phyloP scores from a whole-genome alignment of 345 rosid genomes.

The Rhodamnia argentea region DNA sequence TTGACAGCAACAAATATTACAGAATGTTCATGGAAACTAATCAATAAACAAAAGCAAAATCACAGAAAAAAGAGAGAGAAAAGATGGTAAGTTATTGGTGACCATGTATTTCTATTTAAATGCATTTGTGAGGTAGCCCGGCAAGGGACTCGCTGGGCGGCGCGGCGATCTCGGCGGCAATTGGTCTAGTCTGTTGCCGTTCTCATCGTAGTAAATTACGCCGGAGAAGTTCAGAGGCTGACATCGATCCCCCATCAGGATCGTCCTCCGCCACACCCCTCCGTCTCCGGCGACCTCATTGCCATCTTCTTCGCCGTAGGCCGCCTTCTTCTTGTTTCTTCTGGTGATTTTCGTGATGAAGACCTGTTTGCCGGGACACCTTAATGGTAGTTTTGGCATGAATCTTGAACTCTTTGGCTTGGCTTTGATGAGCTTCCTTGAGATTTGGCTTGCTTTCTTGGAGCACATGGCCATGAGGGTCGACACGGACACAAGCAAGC shows the following conservation, averaged over 20 bases:
- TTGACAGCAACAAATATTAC: not conserved
- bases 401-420: constrained; percentile 4
- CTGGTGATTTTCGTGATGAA: constrained; percentile 15
- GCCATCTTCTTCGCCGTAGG: constrained; percentile 22
- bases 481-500: constrained; percentile 28
- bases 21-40: not conserved
- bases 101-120: not conserved
- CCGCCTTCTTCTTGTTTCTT: constrained; percentile 26
- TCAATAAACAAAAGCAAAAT: not conserved
- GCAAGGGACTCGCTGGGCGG: constrained; percentile 41
- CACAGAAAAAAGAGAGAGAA: not conserved
- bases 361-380: not conserved
- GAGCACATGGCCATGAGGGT: constrained; percentile 38
- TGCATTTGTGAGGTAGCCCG: constrained; percentile 10
- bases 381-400: not conserved
- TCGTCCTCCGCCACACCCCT: constrained; percentile 82
- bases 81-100: not conserved
- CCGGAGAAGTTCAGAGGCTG: constrained; percentile 89
- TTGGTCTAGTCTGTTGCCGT: constrained; percentile 50
- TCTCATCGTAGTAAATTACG: constrained; percentile 70
- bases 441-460: constrained; percentile 37
- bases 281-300: constrained; percentile 51
- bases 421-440: constrained; percentile 32
- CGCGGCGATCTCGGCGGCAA: constrained; percentile 73
- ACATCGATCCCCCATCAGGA: constrained; percentile 92